These are phyloP conservation scores for Helotiales sp. DNA, from an alignment of 2,329 filamentous ascomycete genomes.

Conservation along the genomic window DNA sequence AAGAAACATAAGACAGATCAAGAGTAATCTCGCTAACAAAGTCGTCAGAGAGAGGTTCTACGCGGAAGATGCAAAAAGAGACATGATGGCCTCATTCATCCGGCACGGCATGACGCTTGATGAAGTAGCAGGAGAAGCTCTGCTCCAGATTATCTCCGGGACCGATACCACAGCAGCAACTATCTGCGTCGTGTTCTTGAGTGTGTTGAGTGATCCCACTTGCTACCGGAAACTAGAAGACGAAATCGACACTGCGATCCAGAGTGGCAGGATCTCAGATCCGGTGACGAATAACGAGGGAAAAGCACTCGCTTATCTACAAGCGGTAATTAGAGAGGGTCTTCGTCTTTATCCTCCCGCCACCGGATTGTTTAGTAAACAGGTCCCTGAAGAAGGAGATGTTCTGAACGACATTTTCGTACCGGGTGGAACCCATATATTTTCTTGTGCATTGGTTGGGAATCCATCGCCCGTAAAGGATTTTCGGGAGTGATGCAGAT, in stretches of 20 bases:
- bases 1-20: conserved; percentile 5
- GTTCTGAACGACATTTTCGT: conserved; percentile 15
- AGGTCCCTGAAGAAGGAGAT: conserved; percentile 16
- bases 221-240: conserved; percentile 45
- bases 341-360: conserved; percentile 47
- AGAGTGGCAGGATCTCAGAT: conserved; percentile 28
- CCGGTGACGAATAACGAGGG: conserved; percentile 38
- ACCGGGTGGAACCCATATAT: conserved; percentile 22
- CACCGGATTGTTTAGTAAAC: conserved; percentile 24
- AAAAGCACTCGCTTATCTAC: conserved; percentile 45
- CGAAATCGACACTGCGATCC: conserved; percentile 45
- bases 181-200: conserved; percentile 52
- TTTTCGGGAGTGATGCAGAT: conserved; percentile 41
- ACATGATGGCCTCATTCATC: conserved; percentile 53
- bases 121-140: conserved; percentile 7
- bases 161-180: conserved; percentile 50
- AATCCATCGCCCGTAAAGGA: conserved; percentile 34
- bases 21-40: conserved; percentile 38
- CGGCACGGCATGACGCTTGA: conserved; percentile 11
- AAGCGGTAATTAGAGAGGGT: conserved; percentile 48
- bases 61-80: conserved; percentile 41
- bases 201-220: conserved; percentile 49
- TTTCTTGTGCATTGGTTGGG: conserved; percentile 36
- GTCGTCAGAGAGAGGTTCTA: conserved; percentile 48
- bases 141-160: conserved; percentile 41